A percentile compares a stretch with the other conserved stretches of the same genome.
These are phyloP conservation scores for Blastomyces emzantsi DNA, from an alignment of 2,329 filamentous ascomycete species.

Conservation along the genomic window DNA sequence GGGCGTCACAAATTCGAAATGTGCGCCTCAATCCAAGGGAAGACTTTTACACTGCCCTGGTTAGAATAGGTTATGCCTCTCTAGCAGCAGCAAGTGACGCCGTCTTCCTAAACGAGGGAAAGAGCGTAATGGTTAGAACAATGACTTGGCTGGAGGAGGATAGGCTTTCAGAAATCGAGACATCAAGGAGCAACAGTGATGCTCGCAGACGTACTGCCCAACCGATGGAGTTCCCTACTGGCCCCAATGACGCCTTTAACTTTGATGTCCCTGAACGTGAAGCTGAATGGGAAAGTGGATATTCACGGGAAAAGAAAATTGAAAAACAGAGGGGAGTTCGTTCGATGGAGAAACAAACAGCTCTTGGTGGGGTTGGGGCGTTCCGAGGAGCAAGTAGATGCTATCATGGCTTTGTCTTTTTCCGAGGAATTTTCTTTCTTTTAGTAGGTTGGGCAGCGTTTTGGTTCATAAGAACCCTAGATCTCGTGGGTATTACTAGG, in stretches of 20 bases:
- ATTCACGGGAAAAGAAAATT: conserved; percentile 38
- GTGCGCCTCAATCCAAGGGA: conserved; percentile 76
- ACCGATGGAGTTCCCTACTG: not conserved
- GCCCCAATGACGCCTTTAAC: conserved; percentile 24
- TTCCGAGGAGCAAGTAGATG: conserved; percentile 69
- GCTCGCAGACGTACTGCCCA: not conserved
- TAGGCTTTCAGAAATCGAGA: conserved; percentile 65
- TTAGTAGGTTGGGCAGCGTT: conserved; percentile 51
- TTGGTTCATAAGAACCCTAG: conserved; percentile 46
- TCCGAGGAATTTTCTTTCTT: conserved; percentile 63
- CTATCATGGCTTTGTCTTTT: conserved; percentile 63
- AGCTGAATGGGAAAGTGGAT: conserved; percentile 38
- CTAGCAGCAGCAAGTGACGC: conserved; percentile 92
- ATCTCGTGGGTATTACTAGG: conserved; percentile 50
- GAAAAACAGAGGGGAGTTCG: conserved; percentile 31
- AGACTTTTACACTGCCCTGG: conserved; percentile 88
- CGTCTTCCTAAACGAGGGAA: conserved; percentile 88
- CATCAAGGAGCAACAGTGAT: conserved; percentile 26
- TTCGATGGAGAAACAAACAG: conserved; percentile 29
- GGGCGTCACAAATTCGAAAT: conserved; percentile 73
- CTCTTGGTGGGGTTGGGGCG: conserved; percentile 61
- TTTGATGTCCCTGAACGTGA: conserved; percentile 29
- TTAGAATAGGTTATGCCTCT: conserved; percentile 77
- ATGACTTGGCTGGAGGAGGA: conserved; percentile 92
- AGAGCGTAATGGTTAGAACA: conserved; percentile 59